A percentile compares a stretch with the other conserved stretches of the same genome.
Evolutionary conservation across 805 yeast species (phyloP).

Genomic region (Candida berthetii): DNA sequence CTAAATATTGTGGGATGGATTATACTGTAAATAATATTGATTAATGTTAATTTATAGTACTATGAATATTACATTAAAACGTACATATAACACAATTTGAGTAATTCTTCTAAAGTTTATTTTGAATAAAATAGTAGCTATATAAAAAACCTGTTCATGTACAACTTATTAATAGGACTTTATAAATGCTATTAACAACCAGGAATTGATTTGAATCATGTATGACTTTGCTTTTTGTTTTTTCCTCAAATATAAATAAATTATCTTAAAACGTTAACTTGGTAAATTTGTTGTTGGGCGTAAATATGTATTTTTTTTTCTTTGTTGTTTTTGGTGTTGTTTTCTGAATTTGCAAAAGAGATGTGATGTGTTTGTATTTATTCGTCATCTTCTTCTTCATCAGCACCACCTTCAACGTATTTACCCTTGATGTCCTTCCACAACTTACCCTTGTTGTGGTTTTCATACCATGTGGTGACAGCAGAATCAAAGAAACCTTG

Average conservation of each 20-base stretch:
- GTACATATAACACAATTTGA: neutral
- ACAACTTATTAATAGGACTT: neutral
- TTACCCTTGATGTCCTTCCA: conserved; percentile 74
- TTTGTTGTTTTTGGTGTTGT: neutral
- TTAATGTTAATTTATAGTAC: no score
- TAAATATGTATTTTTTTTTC: no score
- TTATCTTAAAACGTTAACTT: no score
- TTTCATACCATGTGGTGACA: conserved; percentile 65
- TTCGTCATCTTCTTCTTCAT: conserved; percentile 47
- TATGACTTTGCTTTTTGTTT: no score
- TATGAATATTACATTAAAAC: no score
- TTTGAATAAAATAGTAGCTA: neutral
- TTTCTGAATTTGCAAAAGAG: neutral
- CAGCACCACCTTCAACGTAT: conserved; percentile 53
- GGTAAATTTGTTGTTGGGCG: no score
- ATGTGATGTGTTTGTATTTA: conserved; percentile 11
- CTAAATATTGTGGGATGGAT: no score
- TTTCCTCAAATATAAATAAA: neutral
- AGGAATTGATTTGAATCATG: neutral
- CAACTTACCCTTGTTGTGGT: conserved; percentile 78
- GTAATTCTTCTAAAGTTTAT: neutral
- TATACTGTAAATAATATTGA: neutral
- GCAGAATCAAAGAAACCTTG: conserved; percentile 69
- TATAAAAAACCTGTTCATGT: conserved; percentile 1
- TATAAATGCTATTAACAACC: neutral